Conservation (phyloP, 176 grass and related monocot genomes). For the Areca catechu region DNA sequence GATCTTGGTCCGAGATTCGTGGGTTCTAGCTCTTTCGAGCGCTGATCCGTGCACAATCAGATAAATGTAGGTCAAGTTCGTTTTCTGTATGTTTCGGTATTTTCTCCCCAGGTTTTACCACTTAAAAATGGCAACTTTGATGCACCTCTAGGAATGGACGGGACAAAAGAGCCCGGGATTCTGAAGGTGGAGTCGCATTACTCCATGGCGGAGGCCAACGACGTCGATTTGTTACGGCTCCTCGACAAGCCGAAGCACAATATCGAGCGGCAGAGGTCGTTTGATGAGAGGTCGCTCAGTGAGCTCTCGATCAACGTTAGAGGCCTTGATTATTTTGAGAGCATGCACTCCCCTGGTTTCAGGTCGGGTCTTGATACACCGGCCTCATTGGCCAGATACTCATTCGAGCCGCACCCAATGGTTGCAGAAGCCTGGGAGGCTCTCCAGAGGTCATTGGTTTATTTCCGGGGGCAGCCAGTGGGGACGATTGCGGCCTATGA, state of each 20-base stretch:
- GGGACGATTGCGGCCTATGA: conserved; percentile 59
- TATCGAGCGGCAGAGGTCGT: conserved; percentile 63
- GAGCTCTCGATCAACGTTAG: conserved; percentile 39
- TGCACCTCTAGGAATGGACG: conserved; percentile 7
- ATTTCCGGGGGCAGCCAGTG: conserved; percentile 55
- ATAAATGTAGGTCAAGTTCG: not conserved
- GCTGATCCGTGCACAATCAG: too few relatives aligned
- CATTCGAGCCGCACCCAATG: conserved; percentile 64
- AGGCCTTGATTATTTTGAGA: conserved; percentile 22
- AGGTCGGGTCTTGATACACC: conserved; percentile 36
- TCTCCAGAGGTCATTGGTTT: conserved; percentile 56
- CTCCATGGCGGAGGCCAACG: conserved; percentile 53
- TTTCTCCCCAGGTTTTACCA: not conserved
- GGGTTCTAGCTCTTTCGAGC: too few relatives aligned
- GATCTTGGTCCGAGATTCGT: too few relatives aligned
- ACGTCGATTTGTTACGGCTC: conserved; percentile 51
- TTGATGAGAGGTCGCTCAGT: conserved; percentile 64
- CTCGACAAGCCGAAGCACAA: conserved; percentile 58
- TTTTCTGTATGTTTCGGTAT: too few relatives aligned
- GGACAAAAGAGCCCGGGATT: conserved; percentile 16
- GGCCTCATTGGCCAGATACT: conserved; percentile 42
- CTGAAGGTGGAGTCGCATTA: conserved; percentile 42
- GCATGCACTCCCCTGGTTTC: conserved; percentile 59
- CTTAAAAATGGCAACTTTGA: not conserved
- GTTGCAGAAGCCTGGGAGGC: conserved; percentile 62